phyloP scores from a whole-genome alignment of 768 basidiomycete genomes.

The Pleurotus salmoneostramineus region DNA sequence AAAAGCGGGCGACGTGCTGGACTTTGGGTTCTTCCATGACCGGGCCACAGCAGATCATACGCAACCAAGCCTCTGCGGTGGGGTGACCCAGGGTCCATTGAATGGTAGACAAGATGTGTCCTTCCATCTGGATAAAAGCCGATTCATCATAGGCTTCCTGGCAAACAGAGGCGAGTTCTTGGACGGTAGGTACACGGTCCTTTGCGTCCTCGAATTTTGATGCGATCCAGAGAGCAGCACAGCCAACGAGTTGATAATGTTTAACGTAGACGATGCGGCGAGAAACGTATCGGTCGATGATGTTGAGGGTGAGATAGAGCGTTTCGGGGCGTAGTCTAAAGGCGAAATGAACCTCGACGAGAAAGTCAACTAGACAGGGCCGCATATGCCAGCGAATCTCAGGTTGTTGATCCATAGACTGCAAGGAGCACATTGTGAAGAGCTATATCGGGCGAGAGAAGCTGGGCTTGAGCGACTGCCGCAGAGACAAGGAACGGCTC shows the following conservation, averaged over 20 bases:
- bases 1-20: slow-evolving; percentile 92
- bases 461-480: slow-evolving; percentile 14
- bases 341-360: slow-evolving; percentile 97
- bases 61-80: slow-evolving; percentile 96
- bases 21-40: slow-evolving; percentile 83
- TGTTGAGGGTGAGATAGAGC: slow-evolving; percentile 96
- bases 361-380: slow-evolving; percentile 95
- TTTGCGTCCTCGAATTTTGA: slow-evolving; percentile 99
- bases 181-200: slow-evolving; percentile 94
- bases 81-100: slow-evolving; percentile 97
- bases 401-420: slow-evolving; percentile 98
- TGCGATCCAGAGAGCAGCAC: slow-evolving; percentile 98
- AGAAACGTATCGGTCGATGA: slow-evolving; percentile 98
- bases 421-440: slow-evolving; percentile 84
- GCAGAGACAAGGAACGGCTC: slow-evolving; percentile 9
- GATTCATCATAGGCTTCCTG: slow-evolving; percentile 96
- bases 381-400: slow-evolving; percentile 99
- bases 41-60: slow-evolving; percentile 74
- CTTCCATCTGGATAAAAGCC: slow-evolving; percentile 99
- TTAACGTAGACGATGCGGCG: slow-evolving; percentile 98
- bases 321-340: slow-evolving; percentile 98
- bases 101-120: slow-evolving; percentile 93
- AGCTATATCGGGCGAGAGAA: slow-evolving; percentile 38
- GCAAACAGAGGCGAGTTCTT: slow-evolving; percentile 93
- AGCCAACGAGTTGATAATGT: slow-evolving; percentile 98